Base-by-base conservation (phyloP, 768 basidiomycete genomes). In the Leccinum uliginosum region DNA sequence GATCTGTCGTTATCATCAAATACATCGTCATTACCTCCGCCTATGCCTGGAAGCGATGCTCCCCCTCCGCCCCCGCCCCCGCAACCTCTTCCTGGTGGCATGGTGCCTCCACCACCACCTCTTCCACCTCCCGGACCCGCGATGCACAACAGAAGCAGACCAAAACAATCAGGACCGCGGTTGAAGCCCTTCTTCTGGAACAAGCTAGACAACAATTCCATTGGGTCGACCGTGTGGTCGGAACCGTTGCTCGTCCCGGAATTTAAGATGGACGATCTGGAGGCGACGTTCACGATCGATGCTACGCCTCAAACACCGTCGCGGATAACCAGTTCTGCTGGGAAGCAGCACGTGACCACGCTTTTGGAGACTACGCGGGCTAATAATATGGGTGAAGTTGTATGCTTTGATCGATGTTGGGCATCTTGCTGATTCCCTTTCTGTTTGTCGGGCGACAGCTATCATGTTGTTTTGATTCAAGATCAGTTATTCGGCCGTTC, bases 151-250 rank as follows among this genome's bases (percentile, higher is more conserved):
- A 67, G 64, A 34, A 61, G 58, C 38, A 75, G 69, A 51, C 58
- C 64, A 23, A 78, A 74, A 59, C 59, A 67, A 8, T 61, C 65
- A 24, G 76, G 75, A 12, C 83, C 85, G n/a, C 79, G 81, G 48
- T 68, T 91, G 51, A 87, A 89, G 70, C 90, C 94, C 2, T 93
- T 97, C 75, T 93, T 93, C 69, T 96, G 94, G 93, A 87, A 84
- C 60, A 95, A 96, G 63, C 59, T 94, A 5, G 73, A 78, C n/a
- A 68, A 67, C 12, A 62, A 75, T 7, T 66, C 73, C 6, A 62
- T 79, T 4, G 59, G 62, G 3, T 64, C 78, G 7, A 89, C 89
- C 1, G 78, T 98, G 10, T 98, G 92, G 91, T 78, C 75, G 51
- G 86, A 89, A 27, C 58, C 82, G 10, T 64, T 72, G 4, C n/a